These are phyloP conservation scores for Diaporthe destruens DNA, from an alignment of 2,329 filamentous ascomycete genomes.

Conservation along the genomic window DNA sequence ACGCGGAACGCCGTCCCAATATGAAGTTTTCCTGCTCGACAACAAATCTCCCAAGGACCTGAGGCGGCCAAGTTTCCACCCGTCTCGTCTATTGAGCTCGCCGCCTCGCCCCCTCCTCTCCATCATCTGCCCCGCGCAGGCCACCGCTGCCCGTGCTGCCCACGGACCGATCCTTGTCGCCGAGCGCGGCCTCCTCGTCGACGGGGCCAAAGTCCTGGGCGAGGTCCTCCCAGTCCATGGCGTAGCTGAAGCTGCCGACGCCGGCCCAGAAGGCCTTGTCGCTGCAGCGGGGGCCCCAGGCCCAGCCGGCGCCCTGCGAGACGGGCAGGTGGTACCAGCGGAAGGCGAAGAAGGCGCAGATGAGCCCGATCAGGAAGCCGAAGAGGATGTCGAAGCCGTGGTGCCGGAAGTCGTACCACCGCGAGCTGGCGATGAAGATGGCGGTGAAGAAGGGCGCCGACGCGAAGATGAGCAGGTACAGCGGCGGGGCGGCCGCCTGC, in stretches of 20 bases:
- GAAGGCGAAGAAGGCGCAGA: slow-evolving; percentile 80
- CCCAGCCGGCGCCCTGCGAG: slow-evolving; percentile 84
- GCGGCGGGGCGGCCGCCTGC: slow-evolving; percentile 84
- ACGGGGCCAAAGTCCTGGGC: slow-evolving; percentile 37
- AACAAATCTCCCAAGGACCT: not conserved
- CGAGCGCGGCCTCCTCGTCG: slow-evolving; percentile 50
- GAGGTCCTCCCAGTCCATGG: slow-evolving; percentile 55
- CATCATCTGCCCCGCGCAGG: slow-evolving; percentile 9
- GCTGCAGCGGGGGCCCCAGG: slow-evolving; percentile 83
- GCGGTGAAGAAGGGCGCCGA: slow-evolving; percentile 80
- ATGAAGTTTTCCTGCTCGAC: not conserved
- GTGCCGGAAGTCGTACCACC: slow-evolving; percentile 90
- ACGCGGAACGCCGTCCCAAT: not conserved
- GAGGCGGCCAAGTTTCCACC: not conserved
- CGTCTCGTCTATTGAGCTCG: not conserved
- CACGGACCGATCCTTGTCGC: slow-evolving; percentile 21
- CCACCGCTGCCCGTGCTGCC: slow-evolving; percentile 30
- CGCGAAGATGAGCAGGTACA: slow-evolving; percentile 79
- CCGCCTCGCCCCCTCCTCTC: slow-evolving; percentile 32
- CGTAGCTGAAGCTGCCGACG: slow-evolving; percentile 71
- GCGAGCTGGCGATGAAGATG: slow-evolving; percentile 85
- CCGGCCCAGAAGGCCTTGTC: slow-evolving; percentile 84
- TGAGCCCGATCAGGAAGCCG: slow-evolving; percentile 82
- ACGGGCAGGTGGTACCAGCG: slow-evolving; percentile 89
- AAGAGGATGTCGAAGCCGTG: slow-evolving; percentile 93